These are phyloP conservation scores for Aegilops speltoides DNA, from an alignment of 176 grass and related monocot genomes.

Conservation along the genomic window DNA sequence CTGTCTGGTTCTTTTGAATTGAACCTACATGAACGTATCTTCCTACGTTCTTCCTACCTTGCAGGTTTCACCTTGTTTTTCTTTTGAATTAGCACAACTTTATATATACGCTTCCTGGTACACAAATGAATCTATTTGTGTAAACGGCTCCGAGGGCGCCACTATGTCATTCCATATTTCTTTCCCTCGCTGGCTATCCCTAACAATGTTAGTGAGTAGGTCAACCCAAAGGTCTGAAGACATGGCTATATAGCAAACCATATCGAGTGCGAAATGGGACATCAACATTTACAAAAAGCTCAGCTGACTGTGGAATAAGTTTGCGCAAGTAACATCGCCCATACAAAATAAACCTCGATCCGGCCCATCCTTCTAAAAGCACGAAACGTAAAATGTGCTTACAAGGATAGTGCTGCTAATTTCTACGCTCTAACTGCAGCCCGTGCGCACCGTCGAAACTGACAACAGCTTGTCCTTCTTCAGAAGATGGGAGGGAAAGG, in stretches of 20 bases:
- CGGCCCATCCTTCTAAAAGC: conserved; percentile 10
- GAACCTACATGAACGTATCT: background rate
- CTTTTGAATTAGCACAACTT: background rate
- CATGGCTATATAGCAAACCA: background rate
- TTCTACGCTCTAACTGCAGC: background rate
- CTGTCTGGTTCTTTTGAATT: too few species aligned
- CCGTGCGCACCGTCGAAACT: conserved; percentile 3
- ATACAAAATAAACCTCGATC: background rate
- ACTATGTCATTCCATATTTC: background rate
- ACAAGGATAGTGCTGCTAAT: background rate
- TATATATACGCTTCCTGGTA: too few species aligned
- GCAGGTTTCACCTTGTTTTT: background rate
- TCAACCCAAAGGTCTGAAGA: background rate
- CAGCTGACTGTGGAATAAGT: background rate
- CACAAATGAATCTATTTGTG: background rate
- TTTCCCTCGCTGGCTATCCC: background rate
- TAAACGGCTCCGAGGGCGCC: background rate
- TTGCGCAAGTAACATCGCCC: background rate
- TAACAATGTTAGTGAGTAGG: background rate
- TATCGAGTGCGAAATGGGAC: background rate
- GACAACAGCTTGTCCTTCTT: conserved; percentile 48
- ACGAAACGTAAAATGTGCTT: conserved; percentile 15
- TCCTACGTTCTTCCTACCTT: background rate
- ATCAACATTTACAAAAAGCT: background rate
- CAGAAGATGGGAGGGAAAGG: conserved; percentile 55